Conservation (phyloP, 495 filamentous ascomycete genomes). For the Lepidopterella palustris region DNA sequence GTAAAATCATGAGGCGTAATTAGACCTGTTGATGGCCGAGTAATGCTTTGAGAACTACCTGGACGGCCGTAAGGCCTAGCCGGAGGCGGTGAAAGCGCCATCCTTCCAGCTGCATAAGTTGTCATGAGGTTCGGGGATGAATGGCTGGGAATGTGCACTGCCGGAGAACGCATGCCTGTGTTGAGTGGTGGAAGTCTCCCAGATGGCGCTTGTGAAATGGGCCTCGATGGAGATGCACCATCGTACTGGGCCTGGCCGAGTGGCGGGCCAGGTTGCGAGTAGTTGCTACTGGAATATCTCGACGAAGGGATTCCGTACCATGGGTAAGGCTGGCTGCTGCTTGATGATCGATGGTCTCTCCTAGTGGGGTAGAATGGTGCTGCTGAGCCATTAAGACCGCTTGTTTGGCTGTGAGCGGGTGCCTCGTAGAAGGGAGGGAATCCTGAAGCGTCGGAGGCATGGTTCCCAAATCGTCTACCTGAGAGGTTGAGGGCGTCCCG, state of each 20-base stretch:
- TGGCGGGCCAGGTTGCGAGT: not conserved
- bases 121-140: conserved; percentile 13
- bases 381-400: too few relatives aligned
- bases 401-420: too few relatives aligned
- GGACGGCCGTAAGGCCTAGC: conserved; percentile 13
- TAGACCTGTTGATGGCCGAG: conserved; percentile 8
- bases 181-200: not conserved
- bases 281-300: conserved; percentile 14
- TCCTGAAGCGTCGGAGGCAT: too few relatives aligned
- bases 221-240: conserved; percentile 7
- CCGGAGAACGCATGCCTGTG: not conserved
- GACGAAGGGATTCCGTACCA: conserved; percentile 19
- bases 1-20: conserved; percentile 12
- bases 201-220: not conserved
- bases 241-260: conserved; percentile 21
- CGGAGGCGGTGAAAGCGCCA: conserved; percentile 11
- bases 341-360: conserved; percentile 7
- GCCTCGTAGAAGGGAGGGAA: too few relatives aligned
- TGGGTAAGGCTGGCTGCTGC: conserved; percentile 14
- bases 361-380: too few relatives aligned
- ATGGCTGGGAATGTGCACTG: conserved; percentile 7
- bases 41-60: not conserved
- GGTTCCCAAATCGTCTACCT: too few relatives aligned
- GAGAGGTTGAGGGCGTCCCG: too few relatives aligned
- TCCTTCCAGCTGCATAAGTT: not conserved